Evolutionary conservation across 176 grass and related monocot species (phyloP), one percentile per base, ranked within the genome.

Genomic region (Bothriochloa decipiens): DNA sequence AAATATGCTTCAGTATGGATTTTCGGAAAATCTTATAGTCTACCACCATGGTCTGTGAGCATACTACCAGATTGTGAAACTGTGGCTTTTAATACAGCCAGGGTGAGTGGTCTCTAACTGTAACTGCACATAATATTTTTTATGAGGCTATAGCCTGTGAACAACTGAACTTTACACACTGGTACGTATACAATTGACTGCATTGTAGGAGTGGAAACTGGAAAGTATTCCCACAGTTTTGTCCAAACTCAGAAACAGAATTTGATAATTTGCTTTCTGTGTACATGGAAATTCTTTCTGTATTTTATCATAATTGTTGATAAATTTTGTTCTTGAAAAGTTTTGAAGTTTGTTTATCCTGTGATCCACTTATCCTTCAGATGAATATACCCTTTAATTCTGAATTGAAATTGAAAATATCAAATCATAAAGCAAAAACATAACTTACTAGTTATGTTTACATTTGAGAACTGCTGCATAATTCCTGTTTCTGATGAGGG

Each of bases 41-140:
- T 98, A 75, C 91, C 91, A 43, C 96, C 96, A 41, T 98, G 96
- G 96, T 98, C 96, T 80, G 96, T 98, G 67, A 98, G 92, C 87
- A 93, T 98, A 85, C 91, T 98, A 68, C 93, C 96, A 81, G 87
- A 98, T 78, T 95, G 96, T 86, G 89, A 90, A 87, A 91, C 91
- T 45, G 87, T 93, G 57, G 96, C 89, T 84, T 93, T 90, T 84
- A 98, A 98, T 82, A 94, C 95, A 88, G 95, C 95, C 13, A 81
- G 16, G 87, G 95, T 94, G n/a, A 88, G 82, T 81, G 64, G 77
- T 76, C 36, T 40, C 13, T n/a, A n/a, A n/a, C n/a, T n/a, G n/a
- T 36, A 68, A 75, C 11, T 69, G 20, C n/a, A 80, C 27, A 75
- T 16, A 73, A 20, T 27, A 55, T 39, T 79, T 83, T 55, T 62